Evolutionary conservation across 768 basidiomycete genomes (phyloP).

Genomic region (Kwoniella dejecticola): DNA sequence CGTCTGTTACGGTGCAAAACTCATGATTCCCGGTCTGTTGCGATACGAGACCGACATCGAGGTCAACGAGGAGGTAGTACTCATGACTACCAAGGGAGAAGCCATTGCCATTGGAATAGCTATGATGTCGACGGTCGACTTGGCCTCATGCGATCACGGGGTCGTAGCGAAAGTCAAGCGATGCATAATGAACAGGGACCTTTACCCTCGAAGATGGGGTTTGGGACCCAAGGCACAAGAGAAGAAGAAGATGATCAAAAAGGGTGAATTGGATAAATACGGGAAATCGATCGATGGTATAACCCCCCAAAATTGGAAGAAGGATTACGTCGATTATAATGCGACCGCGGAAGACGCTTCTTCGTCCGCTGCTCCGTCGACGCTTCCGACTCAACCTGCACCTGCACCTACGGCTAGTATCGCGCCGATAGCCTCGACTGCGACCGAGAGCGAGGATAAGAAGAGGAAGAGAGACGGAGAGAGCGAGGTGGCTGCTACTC

Average conservation of each 20-base stretch:
- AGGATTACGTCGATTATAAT: conserved; percentile 90
- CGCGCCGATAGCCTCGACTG: conserved; percentile 21
- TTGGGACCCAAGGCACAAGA: conserved; percentile 94
- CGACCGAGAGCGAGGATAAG: conserved; percentile 59
- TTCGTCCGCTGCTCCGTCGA: background rate
- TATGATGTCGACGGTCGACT: conserved; percentile 98
- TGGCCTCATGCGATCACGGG: conserved; percentile 96
- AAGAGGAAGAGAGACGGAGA: conserved; percentile 48
- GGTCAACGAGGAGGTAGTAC: conserved; percentile 89
- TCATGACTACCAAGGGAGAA: conserved; percentile 99
- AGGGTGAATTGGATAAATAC: conserved; percentile 94
- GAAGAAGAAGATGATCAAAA: conserved; percentile 98
- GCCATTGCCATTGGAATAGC: conserved; percentile 92
- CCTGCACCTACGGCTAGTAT: conserved; percentile 20
- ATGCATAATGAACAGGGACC: conserved; percentile 98
- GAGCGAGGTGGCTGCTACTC: conserved; percentile 32
- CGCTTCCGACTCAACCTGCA: conserved; percentile 29
- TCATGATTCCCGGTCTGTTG: conserved; percentile 98
- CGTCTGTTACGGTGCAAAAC: conserved; percentile 97
- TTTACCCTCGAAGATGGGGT: conserved; percentile 97
- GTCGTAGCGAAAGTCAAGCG: conserved; percentile 99
- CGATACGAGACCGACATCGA: conserved; percentile 93
- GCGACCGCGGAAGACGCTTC: conserved; percentile 61
- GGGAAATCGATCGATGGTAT: conserved; percentile 83
- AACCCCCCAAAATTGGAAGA: conserved; percentile 88